A percentile compares a stretch with the other conserved stretches of the same genome.
These are phyloP conservation scores for Linnemannia hyalina DNA, from an alignment of 192 early-diverging fungal species.

Conservation along the genomic window DNA sequence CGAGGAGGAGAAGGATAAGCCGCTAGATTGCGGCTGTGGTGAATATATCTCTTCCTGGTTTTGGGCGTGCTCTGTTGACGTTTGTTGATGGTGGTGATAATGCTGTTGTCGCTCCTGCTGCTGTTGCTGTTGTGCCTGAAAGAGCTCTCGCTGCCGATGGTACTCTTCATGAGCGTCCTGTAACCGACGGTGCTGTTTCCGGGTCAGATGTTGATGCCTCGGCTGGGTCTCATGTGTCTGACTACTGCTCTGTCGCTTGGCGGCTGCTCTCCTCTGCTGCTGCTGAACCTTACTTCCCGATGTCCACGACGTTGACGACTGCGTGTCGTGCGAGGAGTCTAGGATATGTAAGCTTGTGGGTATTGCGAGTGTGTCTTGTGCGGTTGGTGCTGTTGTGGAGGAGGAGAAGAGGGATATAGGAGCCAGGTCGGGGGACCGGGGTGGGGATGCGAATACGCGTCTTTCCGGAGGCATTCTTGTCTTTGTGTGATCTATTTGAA, in stretches of 20 bases:
- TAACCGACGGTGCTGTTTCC: conserved; percentile 12
- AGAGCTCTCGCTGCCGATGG: conserved; percentile 23
- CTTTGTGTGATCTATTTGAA: background rate
- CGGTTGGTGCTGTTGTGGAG: background rate
- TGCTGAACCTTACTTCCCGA: conserved; percentile 13
- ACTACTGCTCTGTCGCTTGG: conserved; percentile 15
- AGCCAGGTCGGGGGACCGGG: conserved; percentile 6
- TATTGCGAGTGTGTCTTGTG: background rate
- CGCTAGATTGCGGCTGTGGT: background rate
- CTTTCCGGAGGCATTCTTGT: conserved; percentile 40
- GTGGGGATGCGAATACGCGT: conserved; percentile 25
- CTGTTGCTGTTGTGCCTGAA: conserved; percentile 19
- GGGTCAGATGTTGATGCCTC: background rate
- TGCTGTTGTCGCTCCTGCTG: background rate
- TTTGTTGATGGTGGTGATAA: conserved; percentile 1
- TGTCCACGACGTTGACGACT: conserved; percentile 1
- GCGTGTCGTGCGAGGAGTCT: conserved; percentile 13
- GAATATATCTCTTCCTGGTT: background rate
- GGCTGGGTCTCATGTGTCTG: conserved; percentile 12
- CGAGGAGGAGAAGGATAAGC: background rate
- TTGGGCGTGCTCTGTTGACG: background rate
- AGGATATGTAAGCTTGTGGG: background rate
- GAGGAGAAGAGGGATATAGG: background rate
- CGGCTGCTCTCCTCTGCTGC: background rate
- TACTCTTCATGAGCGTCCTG: conserved; percentile 24